Base-by-base conservation (phyloP, 192 early-diverging fungal genomes). In the Martensiomyces pterosporus region DNA sequence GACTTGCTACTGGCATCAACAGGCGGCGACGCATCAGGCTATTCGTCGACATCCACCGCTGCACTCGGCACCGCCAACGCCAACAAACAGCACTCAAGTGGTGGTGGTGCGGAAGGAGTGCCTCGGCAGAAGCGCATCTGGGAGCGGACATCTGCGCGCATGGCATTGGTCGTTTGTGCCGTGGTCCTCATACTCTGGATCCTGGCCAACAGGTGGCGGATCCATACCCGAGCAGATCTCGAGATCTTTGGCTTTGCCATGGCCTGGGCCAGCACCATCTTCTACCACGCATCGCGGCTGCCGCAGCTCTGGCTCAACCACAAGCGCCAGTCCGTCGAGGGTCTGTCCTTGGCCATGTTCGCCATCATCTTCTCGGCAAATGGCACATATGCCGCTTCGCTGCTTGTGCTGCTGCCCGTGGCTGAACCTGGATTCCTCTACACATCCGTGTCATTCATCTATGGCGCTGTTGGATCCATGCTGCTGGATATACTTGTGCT, bases 271-370 rank as follows among this genome's bases (percentile, higher is more conserved):
- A 87, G 86, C 52, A 79, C 78, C 2, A 18, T 62, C 10, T 72
- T 82, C 32, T 91, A 87, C 63, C 62, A 89, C 22, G 64, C 79
- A 4, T 85, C 82, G 15, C 77, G 87, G 8, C 67, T 91, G 32
- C 89, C 89, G 18, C 89, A 91, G 55, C 76, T 91, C 36, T 79
- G 72, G 64, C 83, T 80, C 35, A 91, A 89, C 56, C 64, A 60
- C 48, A 48, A 62, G 16, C 48, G 82, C 15, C 60, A 76, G 45
- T 88, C 87, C 2, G 79, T 82, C 12, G 75, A 86, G 18, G 89
- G 87, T 3, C 67, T 91, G n/a, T 82, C 87, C 4, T 75, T 84
- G 18, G 60, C 75, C 9, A 81, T 91, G 79, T 89, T 90, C 57
- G 59, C 79, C 24, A 47, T 67, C 23, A 50, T 60, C 12, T 88